A percentile compares a stretch with the other conserved stretches of the same genome.
Evolutionary conservation across 2,329 filamentous ascomycete species (phyloP).

Genomic region (Magnaporthiopsis rhizophila): DNA sequence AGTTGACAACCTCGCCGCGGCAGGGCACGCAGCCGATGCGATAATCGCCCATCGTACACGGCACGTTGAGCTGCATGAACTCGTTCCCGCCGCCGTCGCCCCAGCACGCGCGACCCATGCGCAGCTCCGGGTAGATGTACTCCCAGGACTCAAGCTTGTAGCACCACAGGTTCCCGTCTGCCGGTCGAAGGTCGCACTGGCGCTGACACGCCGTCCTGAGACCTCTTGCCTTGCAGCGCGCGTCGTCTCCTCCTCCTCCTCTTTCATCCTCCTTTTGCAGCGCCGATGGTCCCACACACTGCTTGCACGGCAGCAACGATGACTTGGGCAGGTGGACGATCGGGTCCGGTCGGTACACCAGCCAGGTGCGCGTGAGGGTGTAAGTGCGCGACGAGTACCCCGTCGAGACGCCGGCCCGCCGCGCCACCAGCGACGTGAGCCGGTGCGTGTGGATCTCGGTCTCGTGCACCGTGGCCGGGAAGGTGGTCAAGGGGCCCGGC

Average conservation of each 20-base stretch:
- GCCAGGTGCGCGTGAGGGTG: conserved; percentile 4
- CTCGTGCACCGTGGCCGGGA: conserved; percentile 3
- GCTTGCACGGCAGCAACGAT: background rate
- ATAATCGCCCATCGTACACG: conserved; percentile 1
- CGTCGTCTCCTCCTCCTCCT: background rate
- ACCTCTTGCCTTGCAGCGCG: conserved; percentile 4
- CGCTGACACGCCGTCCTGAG: conserved; percentile 3
- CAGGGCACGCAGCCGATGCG: conserved; percentile 2
- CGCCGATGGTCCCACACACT: background rate
- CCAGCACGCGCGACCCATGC: conserved; percentile 8
- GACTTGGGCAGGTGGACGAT: background rate
- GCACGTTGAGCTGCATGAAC: conserved; percentile 8
- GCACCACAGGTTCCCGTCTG: conserved; percentile 2
- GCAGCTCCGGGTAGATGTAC: conserved; percentile 1
- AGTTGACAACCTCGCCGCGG: conserved; percentile 1
- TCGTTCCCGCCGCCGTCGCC: conserved; percentile 3
- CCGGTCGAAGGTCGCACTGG: conserved; percentile 4
- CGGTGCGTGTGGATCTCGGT: background rate
- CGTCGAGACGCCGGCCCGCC: background rate
- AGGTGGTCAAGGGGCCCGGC: background rate
- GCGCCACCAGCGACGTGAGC: background rate
- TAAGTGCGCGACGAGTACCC: background rate
- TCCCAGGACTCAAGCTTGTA: background rate
- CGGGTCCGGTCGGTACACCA: background rate
- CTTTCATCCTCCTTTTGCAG: no score